A percentile compares a stretch with the other conserved stretches of the same genome.
These are phyloP conservation scores for Picea abies DNA, from an alignment of 83 land plant genomes.

Conservation along the genomic window DNA sequence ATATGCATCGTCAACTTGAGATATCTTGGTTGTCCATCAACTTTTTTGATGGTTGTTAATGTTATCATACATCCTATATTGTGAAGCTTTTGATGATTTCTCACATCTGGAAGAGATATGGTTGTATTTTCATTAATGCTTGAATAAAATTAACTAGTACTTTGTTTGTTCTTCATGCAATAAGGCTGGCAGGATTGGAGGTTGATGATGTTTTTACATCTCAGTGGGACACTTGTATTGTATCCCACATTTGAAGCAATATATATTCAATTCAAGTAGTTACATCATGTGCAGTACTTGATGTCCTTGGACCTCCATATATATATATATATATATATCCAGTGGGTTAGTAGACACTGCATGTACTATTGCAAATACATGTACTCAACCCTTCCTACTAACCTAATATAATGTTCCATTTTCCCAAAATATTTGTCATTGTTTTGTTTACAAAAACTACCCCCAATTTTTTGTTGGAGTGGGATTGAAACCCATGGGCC, in stretches of 20 bases:
- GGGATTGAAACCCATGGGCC: no score
- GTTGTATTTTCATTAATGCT: neutral
- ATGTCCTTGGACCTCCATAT: no score
- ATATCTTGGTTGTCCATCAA: neutral
- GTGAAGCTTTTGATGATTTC: neutral
- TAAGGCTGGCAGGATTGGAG: constrained; percentile 61
- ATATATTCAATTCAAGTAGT: constrained; percentile 78
- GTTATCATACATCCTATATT: no score
- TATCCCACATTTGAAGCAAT: constrained; percentile 82
- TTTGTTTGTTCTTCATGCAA: constrained; percentile 18
- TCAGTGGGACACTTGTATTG: constrained; percentile 68
- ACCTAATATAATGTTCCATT: neutral
- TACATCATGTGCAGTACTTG: constrained; percentile 79
- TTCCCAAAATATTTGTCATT: neutral
- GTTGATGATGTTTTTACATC: constrained; percentile 59
- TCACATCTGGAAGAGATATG: neutral
- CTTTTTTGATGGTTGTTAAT: neutral
- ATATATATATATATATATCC: constrained; percentile 56
- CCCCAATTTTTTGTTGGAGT: no score
- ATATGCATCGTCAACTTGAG: neutral
- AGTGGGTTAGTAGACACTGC: constrained; percentile 54
- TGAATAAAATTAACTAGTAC: neutral
- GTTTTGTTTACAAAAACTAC: no score
- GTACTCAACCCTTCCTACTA: constrained; percentile 36
- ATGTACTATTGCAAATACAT: constrained; percentile 59